phyloP scores from a whole-genome alignment of 352 stramenopile genomes.

The Globisporangium viniferum region DNA sequence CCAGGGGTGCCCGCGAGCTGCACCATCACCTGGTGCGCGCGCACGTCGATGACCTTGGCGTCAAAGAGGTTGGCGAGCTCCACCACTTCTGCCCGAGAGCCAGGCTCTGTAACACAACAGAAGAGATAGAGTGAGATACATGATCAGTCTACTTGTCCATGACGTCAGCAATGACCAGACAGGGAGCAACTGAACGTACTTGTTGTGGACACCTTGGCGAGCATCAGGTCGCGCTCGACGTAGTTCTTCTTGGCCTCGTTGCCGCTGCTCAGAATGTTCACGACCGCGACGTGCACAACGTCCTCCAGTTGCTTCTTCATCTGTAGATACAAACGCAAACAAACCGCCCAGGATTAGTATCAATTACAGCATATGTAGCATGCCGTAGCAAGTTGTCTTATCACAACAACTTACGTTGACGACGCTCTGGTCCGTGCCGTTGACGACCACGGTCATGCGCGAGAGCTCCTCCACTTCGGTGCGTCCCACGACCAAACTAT shows the following conservation, averaged over 20 bases:
- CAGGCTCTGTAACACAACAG: constrained; percentile 30
- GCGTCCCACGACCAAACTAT: constrained; percentile 81
- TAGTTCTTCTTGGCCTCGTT: constrained; percentile 69
- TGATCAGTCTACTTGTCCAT: not conserved
- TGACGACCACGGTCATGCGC: constrained; percentile 84
- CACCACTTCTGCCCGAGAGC: constrained; percentile 71
- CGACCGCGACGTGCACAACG: constrained; percentile 82
- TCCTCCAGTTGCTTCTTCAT: constrained; percentile 89
- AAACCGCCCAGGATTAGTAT: constrained; percentile 7
- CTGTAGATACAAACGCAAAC: constrained; percentile 21
- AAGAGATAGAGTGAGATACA: not conserved
- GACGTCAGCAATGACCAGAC: not conserved
- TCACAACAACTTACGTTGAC: constrained; percentile 45
- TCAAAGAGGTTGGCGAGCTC: constrained; percentile 84
- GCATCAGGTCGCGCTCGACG: constrained; percentile 85
- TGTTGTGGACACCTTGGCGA: constrained; percentile 80
- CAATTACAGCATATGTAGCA: not conserved
- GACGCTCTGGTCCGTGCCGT: constrained; percentile 75
- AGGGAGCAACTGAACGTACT: constrained; percentile 33
- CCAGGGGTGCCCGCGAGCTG: constrained; percentile 71
- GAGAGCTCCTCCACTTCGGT: constrained; percentile 85
- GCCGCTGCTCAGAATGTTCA: constrained; percentile 81
- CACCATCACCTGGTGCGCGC: constrained; percentile 80
- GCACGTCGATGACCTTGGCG: constrained; percentile 84
- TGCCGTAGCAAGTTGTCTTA: not conserved